Evolutionary conservation across 164 flowering plant genomes (phyloP), one percentile per base, ranked within the genome.

Genomic region (Platanus orientalis): DNA sequence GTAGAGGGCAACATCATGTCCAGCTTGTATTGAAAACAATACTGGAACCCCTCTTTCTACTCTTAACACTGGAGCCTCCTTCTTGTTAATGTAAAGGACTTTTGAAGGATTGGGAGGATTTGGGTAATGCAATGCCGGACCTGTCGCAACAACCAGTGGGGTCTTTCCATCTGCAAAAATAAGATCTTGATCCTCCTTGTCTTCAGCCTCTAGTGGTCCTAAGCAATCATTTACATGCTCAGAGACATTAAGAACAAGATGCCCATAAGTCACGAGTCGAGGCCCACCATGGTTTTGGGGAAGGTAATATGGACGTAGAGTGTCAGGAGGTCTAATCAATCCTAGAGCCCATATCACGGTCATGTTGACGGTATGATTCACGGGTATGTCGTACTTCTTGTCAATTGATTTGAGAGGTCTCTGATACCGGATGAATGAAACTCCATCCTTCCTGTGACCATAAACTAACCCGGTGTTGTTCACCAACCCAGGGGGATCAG

Each of bases 21-120:
- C 97, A 14, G 99, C 99, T 71, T 91, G 96, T 57, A 94, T 77
- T 1, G 93, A 91, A 62, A 94, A 94, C 69, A 72, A 89, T 66
- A 94, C 96, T 3, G 86, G 83, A 42, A 91, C 99, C 24, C 99
- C 99, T 75, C 99, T 79, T 72, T 94, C 98, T 19, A 94, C 99
- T 68, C 88, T 79, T 77, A 94, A 59, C 27, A 89, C 70, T 1
- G 99, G 99, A 60, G 96, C 88, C 72, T 91, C 99, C 63, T 86
- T 94, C 80, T 88, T 94, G 71, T 94, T 94, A 12, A 94, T 80
- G 57, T 84, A 94, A 30, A 94, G 70, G 64, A 91, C 97, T 58
- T 87, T 91, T 0, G 86, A 42, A 25, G 99, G 97, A 70, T 84
- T 86, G 0, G 99, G 99, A 24, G 97, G 96, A 67, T 89, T 88